These are phyloP conservation scores for Achaetomium macrosporum DNA, from an alignment of 2,329 filamentous ascomycete species.

Conservation along the genomic window DNA sequence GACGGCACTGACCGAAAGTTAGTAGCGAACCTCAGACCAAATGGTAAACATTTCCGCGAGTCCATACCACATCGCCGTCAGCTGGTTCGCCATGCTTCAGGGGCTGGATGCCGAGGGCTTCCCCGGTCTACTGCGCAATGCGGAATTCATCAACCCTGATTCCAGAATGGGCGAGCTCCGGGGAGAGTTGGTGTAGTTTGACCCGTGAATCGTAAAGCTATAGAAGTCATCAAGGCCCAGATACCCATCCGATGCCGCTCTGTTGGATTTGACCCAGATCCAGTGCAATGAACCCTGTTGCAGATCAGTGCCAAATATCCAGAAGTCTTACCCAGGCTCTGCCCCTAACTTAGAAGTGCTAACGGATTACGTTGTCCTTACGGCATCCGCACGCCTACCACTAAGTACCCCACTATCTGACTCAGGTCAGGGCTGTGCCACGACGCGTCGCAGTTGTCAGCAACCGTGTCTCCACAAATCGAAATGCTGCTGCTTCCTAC, in stretches of 20 bases:
- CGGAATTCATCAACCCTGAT: conserved; percentile 4
- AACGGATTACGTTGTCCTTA: no score
- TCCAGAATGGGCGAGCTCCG: no score
- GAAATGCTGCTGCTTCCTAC: no score
- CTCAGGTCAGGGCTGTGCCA: no score
- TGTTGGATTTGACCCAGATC: no score
- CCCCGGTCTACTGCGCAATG: not conserved
- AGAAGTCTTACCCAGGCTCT: not conserved
- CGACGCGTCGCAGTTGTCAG: not conserved
- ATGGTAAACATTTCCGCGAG: not conserved
- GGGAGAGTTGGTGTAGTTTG: no score
- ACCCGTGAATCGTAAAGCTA: no score
- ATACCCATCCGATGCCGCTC: no score
- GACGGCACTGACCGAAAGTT: conserved; percentile 34
- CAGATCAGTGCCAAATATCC: conserved; percentile 1
- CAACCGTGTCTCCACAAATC: not conserved
- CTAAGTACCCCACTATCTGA: no score
- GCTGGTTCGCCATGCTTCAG: conserved; percentile 23
- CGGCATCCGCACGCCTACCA: no score
- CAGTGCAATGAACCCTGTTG: not conserved
- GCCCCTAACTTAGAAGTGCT: no score
- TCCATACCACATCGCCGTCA: conserved; percentile 35
- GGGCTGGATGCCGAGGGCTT: not conserved
- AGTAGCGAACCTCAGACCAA: not conserved
- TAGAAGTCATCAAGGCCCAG: no score